These are phyloP conservation scores for Xylariaceae sp. DNA, from an alignment of 2,329 filamentous ascomycete species.

Conservation along the genomic window DNA sequence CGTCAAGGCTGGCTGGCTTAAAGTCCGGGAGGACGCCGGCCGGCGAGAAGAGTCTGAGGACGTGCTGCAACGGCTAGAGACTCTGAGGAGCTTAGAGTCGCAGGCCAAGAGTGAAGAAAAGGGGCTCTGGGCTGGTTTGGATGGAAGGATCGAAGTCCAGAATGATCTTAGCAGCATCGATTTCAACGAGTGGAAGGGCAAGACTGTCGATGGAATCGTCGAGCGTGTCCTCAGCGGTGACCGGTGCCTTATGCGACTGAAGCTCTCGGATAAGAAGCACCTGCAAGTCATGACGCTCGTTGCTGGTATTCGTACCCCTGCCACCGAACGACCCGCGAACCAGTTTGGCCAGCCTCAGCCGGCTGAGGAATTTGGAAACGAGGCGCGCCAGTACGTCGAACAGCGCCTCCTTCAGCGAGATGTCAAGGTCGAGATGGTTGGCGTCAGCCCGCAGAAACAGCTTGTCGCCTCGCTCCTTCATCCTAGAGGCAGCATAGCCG, in stretches of 20 bases:
- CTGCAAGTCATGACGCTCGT: constrained; percentile 81
- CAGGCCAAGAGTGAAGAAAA: constrained; percentile 71
- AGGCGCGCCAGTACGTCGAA: constrained; percentile 84
- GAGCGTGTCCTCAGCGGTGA: constrained; percentile 91
- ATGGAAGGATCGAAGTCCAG: constrained; percentile 64
- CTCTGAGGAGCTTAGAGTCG: constrained; percentile 67
- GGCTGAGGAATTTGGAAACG: constrained; percentile 83
- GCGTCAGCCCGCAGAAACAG: constrained; percentile 82
- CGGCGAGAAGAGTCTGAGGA: constrained; percentile 83
- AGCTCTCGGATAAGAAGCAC: constrained; percentile 77
- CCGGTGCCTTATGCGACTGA: constrained; percentile 74
- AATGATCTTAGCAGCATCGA: constrained; percentile 75
- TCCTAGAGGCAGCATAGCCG: constrained; percentile 85
- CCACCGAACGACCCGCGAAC: constrained; percentile 81
- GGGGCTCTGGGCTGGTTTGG: constrained; percentile 67
- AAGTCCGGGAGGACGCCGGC: constrained; percentile 88
- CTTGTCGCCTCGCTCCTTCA: constrained; percentile 84
- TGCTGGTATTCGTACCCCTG: constrained; percentile 80
- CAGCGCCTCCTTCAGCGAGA: constrained; percentile 76
- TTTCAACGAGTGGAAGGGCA: constrained; percentile 79
- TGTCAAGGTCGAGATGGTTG: constrained; percentile 75
- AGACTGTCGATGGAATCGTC: constrained; percentile 75
- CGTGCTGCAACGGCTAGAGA: constrained; percentile 62
- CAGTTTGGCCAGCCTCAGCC: constrained; percentile 70
- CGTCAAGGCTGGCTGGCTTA: constrained; percentile 84